Evolutionary conservation across 75 land plant species (phyloP), one percentile per base, ranked within the genome.

Genomic region (Pseudotsuga menziesii): DNA sequence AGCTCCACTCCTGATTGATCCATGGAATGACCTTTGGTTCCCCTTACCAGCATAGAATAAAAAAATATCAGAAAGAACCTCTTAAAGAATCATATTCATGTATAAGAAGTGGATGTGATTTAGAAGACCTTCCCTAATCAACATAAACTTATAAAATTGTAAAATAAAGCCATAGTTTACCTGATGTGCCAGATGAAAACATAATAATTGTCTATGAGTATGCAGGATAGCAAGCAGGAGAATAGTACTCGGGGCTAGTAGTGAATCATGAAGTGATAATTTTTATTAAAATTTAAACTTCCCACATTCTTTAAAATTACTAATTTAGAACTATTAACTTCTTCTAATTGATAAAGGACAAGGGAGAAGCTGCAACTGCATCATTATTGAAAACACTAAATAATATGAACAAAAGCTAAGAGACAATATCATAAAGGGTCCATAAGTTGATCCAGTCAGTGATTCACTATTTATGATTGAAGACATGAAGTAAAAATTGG

Each of bases 171-270:
- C 69, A 64, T 64, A n/a, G 19, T 64, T n/a, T 57, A 91, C 99
- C 99, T 80, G n/a, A n/a, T n/a, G n/a, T n/a, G n/a, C n/a, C n/a
- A n/a, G n/a, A n/a, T n/a, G n/a, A n/a, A n/a, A n/a, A 96, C 16
- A 96, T 83, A 29, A 96, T 89, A 78, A 86, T 93, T 14, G 86
- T 85, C 9, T 74, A 73, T 69, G 87, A 26, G 20, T 93, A 91
- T 60, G 83, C 56, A 54, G 97, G 84, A 60, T 82, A 83, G 58
- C 84, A 87, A 67, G 90, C 86, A 35, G 94, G 88, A 27, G 83
- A 58, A 70, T 86, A 92, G 58, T 84, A 35, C 56, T 77, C 58
- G 64, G 96, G 87, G 80, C 98, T 96, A 90, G 39, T 3, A 58
- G 52, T 27, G n/a, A n/a, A n/a, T n/a, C n/a, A n/a, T n/a, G n/a